phyloP scores from a whole-genome alignment of 345 rosid species.

The Aquilaria yunnanensis region DNA sequence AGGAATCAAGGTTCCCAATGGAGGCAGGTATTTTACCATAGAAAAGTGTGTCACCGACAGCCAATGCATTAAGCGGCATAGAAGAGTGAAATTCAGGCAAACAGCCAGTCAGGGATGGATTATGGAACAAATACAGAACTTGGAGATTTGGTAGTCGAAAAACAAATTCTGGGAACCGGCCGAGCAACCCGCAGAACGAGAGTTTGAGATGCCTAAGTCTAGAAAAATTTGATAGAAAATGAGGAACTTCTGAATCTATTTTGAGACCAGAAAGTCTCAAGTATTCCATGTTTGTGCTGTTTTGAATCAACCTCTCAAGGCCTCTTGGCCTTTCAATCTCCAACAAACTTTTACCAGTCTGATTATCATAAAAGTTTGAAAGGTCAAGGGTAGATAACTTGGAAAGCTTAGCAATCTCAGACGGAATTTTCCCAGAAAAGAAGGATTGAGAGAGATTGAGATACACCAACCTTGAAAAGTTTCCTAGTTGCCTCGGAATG shows the following conservation, averaged over 20 bases:
- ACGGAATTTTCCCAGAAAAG: conserved; percentile 16
- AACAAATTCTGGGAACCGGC: neutral
- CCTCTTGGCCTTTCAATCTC: neutral
- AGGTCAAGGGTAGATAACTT: conserved; percentile 18
- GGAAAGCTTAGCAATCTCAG: conserved; percentile 8
- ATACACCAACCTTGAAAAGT: neutral
- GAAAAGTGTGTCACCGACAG: neutral
- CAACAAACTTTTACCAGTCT: neutral
- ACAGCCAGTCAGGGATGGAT: neutral
- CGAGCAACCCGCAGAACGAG: neutral
- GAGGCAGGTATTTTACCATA: neutral
- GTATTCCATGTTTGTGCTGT: neutral
- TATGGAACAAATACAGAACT: neutral
- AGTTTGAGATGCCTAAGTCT: too few relatives aligned
- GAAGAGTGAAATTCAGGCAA: neutral
- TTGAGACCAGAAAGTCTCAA: conserved; percentile 1
- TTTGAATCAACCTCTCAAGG: neutral
- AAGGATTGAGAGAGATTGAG: conserved; percentile 1
- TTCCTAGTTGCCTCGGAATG: conserved; percentile 6
- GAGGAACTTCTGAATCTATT: neutral
- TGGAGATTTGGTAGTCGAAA: neutral
- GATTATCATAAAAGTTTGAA: neutral
- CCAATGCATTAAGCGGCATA: neutral
- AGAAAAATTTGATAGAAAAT: neutral
- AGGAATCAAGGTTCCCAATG: neutral